These are phyloP conservation scores for Lentinula boryana DNA, from an alignment of 768 basidiomycete genomes.

Conservation along the genomic window DNA sequence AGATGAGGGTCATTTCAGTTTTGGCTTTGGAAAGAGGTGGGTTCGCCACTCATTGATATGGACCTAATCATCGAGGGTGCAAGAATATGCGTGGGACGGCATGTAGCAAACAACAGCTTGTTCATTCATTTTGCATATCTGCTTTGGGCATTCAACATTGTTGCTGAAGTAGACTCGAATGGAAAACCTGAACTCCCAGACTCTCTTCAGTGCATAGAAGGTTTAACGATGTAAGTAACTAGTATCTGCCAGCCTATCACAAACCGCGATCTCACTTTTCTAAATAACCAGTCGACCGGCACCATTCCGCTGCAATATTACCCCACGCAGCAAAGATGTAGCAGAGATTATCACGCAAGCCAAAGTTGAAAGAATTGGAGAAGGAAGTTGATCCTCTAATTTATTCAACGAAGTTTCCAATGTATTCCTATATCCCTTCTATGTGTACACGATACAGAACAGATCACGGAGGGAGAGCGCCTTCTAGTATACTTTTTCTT, in stretches of 20 bases:
- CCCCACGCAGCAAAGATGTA: background rate
- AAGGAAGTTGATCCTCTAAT: background rate
- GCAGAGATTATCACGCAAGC: background rate
- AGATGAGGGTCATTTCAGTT: background rate
- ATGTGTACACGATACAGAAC: no score
- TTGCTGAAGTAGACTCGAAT: background rate
- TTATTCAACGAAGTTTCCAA: no score
- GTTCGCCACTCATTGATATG: no score
- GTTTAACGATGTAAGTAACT: background rate
- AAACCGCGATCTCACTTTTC: background rate
- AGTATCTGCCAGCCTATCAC: background rate
- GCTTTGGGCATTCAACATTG: conserved; percentile 16
- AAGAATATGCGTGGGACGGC: conserved; percentile 18
- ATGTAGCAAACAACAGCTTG: conserved; percentile 22
- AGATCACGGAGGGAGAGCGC: no score
- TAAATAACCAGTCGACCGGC: background rate
- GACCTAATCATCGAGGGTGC: background rate
- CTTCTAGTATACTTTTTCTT: no score
- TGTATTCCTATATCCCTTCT: no score
- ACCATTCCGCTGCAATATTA: background rate
- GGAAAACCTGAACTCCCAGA: background rate
- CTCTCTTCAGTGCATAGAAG: background rate
- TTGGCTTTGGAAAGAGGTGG: background rate
- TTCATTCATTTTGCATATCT: conserved; percentile 23
- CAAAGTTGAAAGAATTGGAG: background rate